phyloP scores from a whole-genome alignment of 148 eudicot genomes.

The Cornus suecica region DNA sequence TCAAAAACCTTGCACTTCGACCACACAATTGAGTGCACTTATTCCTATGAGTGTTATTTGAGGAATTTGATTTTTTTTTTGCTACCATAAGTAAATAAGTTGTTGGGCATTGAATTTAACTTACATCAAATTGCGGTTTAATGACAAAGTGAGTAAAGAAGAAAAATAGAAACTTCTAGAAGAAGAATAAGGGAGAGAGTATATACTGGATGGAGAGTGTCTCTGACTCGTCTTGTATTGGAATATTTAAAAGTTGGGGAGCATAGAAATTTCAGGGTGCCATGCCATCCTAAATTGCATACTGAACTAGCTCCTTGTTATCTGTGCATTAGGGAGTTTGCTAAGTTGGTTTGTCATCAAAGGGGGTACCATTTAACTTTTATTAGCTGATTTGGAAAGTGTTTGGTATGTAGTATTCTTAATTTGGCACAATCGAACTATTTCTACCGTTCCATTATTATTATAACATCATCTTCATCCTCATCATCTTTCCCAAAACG shows the following conservation, averaged over 20 bases:
- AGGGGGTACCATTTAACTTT: not conserved
- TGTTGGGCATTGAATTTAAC: no score
- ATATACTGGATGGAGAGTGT: no score
- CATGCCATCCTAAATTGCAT: not conserved
- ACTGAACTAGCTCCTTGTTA: not conserved
- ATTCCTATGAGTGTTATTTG: no score
- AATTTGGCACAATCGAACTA: not conserved
- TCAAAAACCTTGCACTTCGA: not conserved
- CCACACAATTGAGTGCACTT: not conserved
- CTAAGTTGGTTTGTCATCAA: not conserved
- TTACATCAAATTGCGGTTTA: no score
- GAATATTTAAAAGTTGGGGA: not conserved
- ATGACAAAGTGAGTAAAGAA: no score
- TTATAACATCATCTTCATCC: no score
- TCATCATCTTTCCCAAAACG: no score
- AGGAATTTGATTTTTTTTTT: not conserved
- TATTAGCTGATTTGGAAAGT: not conserved
- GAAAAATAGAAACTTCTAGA: no score
- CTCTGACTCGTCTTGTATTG: no score
- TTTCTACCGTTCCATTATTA: no score
- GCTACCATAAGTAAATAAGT: not conserved
- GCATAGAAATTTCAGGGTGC: not conserved
- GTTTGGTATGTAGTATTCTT: conserved; percentile 5
- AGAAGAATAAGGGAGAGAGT: no score
- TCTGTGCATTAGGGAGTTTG: not conserved